Base-by-base conservation (phyloP, 495 filamentous ascomycete genomes). In the Acidomyces sp. region DNA sequence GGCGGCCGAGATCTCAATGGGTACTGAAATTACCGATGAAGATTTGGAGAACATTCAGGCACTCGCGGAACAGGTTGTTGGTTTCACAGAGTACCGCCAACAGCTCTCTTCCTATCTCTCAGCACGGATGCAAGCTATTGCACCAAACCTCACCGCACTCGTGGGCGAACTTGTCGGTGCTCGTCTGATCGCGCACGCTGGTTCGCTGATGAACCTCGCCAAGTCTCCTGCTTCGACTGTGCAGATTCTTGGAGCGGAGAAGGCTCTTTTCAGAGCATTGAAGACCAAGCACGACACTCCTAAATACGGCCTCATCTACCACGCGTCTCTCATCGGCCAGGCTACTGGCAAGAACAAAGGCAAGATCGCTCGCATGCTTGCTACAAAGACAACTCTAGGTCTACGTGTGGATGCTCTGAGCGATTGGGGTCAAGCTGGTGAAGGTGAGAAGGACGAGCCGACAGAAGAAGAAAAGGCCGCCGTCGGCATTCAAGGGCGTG, bases 281-380 rank as follows among this genome's bases (percentile, higher is more conserved):
- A 99, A 99, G 71, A 99, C 92, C 13, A 99, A 99, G 69, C 90
- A 96, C 60, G 85, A 96, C 55, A 99, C 90, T 10, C 90, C 90
- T 49, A 99, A 99, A 66, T 99, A 99, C 53, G 90, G 90, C 69
- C 74, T 97, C 49, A 93, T 96, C 61, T 99, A 95, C 66, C 92
- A 99, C 62, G 87, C 90, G 15, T 94, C 86, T 19, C 69, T 99
- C 22, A 83, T 99, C 34, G 90, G 90, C 31, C 90, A 99, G 65
- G 88, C 92, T 18, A 88, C 82, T 19, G 90, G 92, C 48, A 82
- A 79, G 65, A 96, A 96, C 67, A 99, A 99, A 78, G 90, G 90
- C 50, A 99, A 99, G 69, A 93, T 99, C 57, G 90, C 90, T 11
- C 80, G 90, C 63, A 85, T 95, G 67, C 72, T 99, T 27, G 85